phyloP scores from a whole-genome alignment of 2,329 filamentous ascomycete genomes.

The Pseudogymnoascus verrucosus region DNA sequence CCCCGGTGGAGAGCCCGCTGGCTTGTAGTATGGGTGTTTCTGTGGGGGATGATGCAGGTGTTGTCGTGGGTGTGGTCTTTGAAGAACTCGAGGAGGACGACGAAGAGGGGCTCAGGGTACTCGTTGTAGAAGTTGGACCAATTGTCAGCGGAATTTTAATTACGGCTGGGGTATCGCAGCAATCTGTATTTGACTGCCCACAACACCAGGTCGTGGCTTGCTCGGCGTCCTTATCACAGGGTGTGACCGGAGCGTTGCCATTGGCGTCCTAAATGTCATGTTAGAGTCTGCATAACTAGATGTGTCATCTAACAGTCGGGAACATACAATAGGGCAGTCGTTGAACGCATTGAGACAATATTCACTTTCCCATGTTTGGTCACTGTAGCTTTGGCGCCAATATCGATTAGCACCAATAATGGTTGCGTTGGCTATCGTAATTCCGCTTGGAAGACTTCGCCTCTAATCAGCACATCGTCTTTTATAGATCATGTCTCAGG shows the following conservation, averaged over 20 bases:
- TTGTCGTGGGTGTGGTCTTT: not conserved
- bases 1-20: slow-evolving; percentile 8
- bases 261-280: not conserved
- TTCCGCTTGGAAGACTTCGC: not conserved
- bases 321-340: not conserved
- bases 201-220: not conserved
- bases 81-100: not conserved
- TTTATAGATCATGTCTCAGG: not conserved
- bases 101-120: not conserved
- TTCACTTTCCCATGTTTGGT: not conserved
- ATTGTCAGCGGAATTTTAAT: not conserved
- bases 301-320: not conserved
- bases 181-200: not conserved
- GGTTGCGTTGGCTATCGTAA: not conserved
- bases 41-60: not conserved
- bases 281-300: not conserved
- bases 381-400: not conserved
- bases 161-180: not conserved
- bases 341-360: not conserved
- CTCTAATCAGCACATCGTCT: not conserved
- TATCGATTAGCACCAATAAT: not conserved
- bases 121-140: not conserved
- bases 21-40: not conserved
- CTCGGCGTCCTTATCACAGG: not conserved
- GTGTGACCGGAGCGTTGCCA: not conserved